phyloP scores from a whole-genome alignment of 768 basidiomycete genomes.

The Boletus vinaceobasis region DNA sequence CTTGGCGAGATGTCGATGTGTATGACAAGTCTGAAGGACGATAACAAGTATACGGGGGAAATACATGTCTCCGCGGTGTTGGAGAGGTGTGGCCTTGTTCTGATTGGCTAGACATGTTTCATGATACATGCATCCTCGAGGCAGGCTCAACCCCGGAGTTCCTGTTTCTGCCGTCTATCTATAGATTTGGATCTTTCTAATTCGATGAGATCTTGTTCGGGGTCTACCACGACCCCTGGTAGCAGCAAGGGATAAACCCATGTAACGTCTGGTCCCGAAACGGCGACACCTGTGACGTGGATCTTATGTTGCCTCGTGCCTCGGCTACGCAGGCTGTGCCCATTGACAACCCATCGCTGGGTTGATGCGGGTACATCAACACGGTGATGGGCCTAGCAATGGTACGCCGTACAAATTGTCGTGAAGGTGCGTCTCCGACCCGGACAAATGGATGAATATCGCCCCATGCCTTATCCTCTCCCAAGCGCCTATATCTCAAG shows the following conservation, averaged over 20 bases:
- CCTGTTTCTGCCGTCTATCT: constrained; percentile 31
- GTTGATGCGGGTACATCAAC: constrained; percentile 24
- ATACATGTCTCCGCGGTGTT: constrained; percentile 21
- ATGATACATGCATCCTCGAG: constrained; percentile 20
- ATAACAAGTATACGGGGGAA: constrained; percentile 6
- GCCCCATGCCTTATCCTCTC: constrained; percentile 30
- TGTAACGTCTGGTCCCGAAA: constrained; percentile 30
- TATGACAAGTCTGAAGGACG: constrained; percentile 14
- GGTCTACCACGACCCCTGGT: constrained; percentile 16
- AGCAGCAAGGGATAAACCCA: constrained; percentile 14
- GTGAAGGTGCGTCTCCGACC: constrained; percentile 33
- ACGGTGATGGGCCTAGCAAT: constrained; percentile 22
- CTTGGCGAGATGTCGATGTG: constrained; percentile 32
- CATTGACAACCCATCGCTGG: constrained; percentile 22
- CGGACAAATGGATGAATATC: constrained; percentile 40
- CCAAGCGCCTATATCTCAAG: constrained; percentile 38
- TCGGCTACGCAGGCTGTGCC: constrained; percentile 30
- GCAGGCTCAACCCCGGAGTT: constrained; percentile 21
- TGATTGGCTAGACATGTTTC: constrained; percentile 23
- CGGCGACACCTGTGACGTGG: constrained; percentile 28
- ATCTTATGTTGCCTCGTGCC: constrained; percentile 28
- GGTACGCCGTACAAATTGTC: constrained; percentile 28
- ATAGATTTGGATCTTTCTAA: constrained; percentile 17
- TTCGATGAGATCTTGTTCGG: constrained; percentile 20
- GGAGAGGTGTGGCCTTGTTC: constrained; percentile 6